These are phyloP conservation scores for Ustilago bromivora DNA, from an alignment of 1,284 basidiomycete genomes.

Conservation along the genomic window DNA sequence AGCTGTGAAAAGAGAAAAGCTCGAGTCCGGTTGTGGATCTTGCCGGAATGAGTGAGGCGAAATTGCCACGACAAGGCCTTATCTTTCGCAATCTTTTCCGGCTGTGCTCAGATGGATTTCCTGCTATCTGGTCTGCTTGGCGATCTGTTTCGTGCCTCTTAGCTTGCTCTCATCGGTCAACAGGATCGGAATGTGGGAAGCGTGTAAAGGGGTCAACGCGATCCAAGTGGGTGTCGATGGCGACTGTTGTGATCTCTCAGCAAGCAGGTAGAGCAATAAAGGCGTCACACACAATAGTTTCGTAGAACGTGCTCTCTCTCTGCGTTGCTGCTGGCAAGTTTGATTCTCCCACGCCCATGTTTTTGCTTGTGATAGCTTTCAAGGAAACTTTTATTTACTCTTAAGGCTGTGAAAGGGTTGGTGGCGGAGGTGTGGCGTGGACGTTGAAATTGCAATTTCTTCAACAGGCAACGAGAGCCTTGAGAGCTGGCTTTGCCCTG, in stretches of 20 bases:
- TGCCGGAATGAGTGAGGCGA: neutral
- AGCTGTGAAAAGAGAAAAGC: neutral
- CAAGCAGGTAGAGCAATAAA: neutral
- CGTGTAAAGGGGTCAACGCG: neutral
- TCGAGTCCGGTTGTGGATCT: neutral
- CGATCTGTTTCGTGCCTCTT: neutral
- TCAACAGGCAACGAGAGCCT: no score
- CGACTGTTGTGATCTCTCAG: neutral
- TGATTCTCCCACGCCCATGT: neutral
- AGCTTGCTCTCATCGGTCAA: neutral
- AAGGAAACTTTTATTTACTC: neutral
- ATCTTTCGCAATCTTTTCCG: neutral
- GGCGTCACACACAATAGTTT: neutral
- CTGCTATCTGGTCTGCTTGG: neutral
- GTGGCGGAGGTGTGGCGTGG: neutral
- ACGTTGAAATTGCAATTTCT: no score
- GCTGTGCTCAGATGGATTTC: neutral
- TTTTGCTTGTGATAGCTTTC: slow-evolving; percentile 1
- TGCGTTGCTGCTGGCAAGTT: neutral
- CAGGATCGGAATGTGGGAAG: neutral
- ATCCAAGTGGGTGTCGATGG: neutral
- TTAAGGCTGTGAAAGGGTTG: neutral
- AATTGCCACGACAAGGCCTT: neutral
- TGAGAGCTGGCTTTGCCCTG: no score
- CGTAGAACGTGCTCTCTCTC: neutral